phyloP scores from a whole-genome alignment of 2,329 filamentous ascomycete genomes.

The Xylariaceae sp. region DNA sequence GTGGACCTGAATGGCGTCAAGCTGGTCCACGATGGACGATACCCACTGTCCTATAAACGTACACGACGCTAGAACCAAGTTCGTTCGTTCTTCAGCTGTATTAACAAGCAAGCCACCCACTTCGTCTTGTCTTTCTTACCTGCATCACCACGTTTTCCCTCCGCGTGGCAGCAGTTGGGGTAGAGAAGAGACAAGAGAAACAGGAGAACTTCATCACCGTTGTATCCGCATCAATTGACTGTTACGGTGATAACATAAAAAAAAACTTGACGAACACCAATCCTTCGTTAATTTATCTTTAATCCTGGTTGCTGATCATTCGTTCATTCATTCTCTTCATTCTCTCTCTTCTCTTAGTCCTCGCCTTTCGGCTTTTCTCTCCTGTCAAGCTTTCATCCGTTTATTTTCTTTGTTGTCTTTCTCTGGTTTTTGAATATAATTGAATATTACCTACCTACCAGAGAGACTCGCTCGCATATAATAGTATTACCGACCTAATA shows the following conservation, averaged over 20 bases:
- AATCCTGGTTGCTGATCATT: conserved; percentile 22
- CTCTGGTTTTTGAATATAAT: too few relatives aligned
- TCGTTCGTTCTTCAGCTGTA: too few relatives aligned
- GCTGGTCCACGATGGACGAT: not conserved
- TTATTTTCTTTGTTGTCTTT: conserved; percentile 4
- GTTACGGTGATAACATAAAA: too few relatives aligned
- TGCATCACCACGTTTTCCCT: not conserved
- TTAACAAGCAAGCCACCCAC: not conserved
- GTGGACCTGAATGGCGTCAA: conserved; percentile 16
- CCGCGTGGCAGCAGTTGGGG: not conserved
- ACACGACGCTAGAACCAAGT: not conserved
- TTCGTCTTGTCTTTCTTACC: not conserved
- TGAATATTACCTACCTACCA: too few relatives aligned
- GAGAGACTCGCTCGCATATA: not conserved
- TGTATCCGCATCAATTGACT: too few relatives aligned
- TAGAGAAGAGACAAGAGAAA: not conserved
- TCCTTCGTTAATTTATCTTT: conserved; percentile 4
- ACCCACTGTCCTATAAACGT: not conserved
- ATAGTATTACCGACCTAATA: conserved; percentile 22
- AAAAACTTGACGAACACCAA: not conserved
- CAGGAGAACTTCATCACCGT: not conserved
- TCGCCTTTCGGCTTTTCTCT: conserved; percentile 2
- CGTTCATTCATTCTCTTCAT: too few relatives aligned
- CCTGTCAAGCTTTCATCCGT: not conserved
- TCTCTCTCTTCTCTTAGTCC: too few relatives aligned